These are phyloP conservation scores for Begonia masoniana DNA, from an alignment of 306 rosid species.

Conservation along the genomic window DNA sequence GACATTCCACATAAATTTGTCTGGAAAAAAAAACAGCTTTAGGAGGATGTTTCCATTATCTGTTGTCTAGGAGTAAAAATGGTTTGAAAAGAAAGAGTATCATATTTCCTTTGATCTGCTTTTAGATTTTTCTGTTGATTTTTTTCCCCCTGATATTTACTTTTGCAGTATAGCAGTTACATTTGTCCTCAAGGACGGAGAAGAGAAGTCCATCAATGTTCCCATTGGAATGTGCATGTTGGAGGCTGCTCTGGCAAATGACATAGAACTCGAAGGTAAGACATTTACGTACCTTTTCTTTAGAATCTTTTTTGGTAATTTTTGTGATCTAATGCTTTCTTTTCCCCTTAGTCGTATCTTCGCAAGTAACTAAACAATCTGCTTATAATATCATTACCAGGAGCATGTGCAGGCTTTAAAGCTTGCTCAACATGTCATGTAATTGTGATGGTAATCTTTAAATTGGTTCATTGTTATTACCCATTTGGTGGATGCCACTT, in stretches of 20 bases:
- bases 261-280: slow-evolving; percentile 93
- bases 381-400: slow-evolving; percentile 15
- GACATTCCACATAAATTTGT: no score
- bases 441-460: slow-evolving; percentile 65
- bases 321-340: no score
- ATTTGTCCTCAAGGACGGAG: slow-evolving; percentile 80
- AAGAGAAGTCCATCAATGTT: slow-evolving; percentile 53
- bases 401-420: slow-evolving; percentile 79
- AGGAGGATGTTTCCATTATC: no score
- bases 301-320: no score
- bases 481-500: no score
- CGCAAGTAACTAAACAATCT: no score
- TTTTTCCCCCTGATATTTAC: slow-evolving; percentile 10
- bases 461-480: no score
- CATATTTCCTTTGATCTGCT: not conserved
- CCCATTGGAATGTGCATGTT: slow-evolving; percentile 87
- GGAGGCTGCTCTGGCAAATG: slow-evolving; percentile 93
- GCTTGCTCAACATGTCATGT: slow-evolving; percentile 72
- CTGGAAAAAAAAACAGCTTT: no score
- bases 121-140: slow-evolving; percentile 4
- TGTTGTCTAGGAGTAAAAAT: no score
- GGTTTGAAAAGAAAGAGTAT: not conserved
- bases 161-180: slow-evolving; percentile 80
- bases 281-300: slow-evolving; percentile 5
- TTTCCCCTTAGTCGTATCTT: no score